Evolutionary conservation across 2,329 filamentous ascomycete species (phyloP).

Genomic region (Botrytis fabae): DNA sequence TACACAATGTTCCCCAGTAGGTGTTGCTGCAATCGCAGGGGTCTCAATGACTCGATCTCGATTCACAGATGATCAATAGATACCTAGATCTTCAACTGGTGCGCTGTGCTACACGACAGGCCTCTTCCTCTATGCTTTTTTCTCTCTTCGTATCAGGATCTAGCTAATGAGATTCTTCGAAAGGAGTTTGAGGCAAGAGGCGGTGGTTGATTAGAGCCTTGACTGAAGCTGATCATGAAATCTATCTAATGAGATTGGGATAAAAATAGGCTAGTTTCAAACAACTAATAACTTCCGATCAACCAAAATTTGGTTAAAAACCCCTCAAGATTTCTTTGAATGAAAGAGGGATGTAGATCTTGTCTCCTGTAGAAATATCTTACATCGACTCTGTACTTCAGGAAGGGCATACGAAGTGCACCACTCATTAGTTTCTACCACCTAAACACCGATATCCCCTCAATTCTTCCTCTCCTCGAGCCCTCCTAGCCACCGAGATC

Average conservation of each 20-base stretch:
- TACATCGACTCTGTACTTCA: background rate
- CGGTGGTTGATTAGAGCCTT: background rate
- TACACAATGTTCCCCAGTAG: background rate
- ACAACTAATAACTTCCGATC: background rate
- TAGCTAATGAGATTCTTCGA: background rate
- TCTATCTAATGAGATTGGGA: background rate
- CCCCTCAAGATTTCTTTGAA: too few species aligned
- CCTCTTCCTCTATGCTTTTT: background rate
- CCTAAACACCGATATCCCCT: background rate
- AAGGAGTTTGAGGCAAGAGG: background rate
- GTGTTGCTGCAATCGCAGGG: background rate
- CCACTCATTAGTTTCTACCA: background rate
- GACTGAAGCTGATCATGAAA: background rate
- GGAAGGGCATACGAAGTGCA: background rate
- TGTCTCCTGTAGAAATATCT: too few species aligned
- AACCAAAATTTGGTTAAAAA: background rate
- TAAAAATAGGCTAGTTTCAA: background rate
- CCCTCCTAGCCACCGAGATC: background rate
- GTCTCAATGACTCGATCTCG: background rate
- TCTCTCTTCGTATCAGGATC: background rate
- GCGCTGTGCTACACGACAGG: background rate
- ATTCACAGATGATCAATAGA: background rate
- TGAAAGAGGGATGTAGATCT: too few species aligned
- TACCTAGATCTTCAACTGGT: background rate
- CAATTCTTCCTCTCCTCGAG: background rate